A percentile compares a stretch with the other conserved stretches of the same genome.
These are phyloP conservation scores for sunflower (Helianthus annuus) DNA, from an alignment of 129 eudicot species.

Conservation along the genomic window HanXRQr2.0-SUNRISE NC_035437.2:3104122-3104621, in stretches of 20 bases:
- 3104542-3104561: too few relatives aligned
- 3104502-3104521: too few relatives aligned
- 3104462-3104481: too few relatives aligned
- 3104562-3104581: too few relatives aligned
- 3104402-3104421: too few relatives aligned
- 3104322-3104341: neutral
- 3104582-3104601: too few relatives aligned
- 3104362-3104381: neutral
- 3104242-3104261: neutral
- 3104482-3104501: too few relatives aligned
- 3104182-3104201: neutral
- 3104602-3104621: too few relatives aligned
- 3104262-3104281: neutral
- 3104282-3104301: neutral
- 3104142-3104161: neutral
- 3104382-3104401: too few relatives aligned
- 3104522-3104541: too few relatives aligned
- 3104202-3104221: neutral
- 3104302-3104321: neutral
- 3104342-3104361: neutral
- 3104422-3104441: too few relatives aligned
- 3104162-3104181: neutral
- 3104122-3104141: neutral
- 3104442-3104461: too few relatives aligned
- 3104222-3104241: neutral